Percentiles rank a stretch among this genome's conserved stretches.
Conservation (phyloP, 2,329 filamentous ascomycete genomes). For the Colletotrichum tofieldiae region DNA sequence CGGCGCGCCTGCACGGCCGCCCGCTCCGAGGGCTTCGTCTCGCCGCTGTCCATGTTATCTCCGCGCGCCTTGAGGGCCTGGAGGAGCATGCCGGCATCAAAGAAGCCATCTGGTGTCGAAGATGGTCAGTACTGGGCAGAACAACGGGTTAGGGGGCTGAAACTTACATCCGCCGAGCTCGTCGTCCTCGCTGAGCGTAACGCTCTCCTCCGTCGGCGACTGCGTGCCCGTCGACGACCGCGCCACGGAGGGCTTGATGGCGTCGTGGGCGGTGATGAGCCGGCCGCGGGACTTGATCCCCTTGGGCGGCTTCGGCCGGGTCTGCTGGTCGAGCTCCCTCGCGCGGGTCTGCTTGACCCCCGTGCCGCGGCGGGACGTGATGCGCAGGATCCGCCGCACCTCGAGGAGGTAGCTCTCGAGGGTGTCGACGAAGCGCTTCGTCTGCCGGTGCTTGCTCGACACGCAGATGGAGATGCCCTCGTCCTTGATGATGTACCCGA, state of each 20-base stretch:
- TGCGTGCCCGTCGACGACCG: conserved; percentile 65
- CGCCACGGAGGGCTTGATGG: conserved; percentile 54
- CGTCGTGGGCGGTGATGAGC: conserved; percentile 75
- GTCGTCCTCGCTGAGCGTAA: conserved; percentile 85
- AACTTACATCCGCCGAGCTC: conserved; percentile 93
- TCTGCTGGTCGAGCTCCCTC: conserved; percentile 65
- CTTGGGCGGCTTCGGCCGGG: conserved; percentile 54
- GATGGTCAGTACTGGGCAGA: conserved; percentile 48
- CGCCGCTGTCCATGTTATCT: conserved; percentile 65
- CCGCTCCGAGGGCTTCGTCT: conserved; percentile 71
- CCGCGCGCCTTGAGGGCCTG: conserved; percentile 86
- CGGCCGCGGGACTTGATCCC: conserved; percentile 81
- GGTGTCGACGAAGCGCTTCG: conserved; percentile 89
- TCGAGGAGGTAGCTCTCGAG: conserved; percentile 93
- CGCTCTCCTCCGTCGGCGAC: conserved; percentile 78
- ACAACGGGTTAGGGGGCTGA: neutral
- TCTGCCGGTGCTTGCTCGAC: conserved; percentile 94
- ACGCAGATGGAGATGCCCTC: conserved; percentile 92
- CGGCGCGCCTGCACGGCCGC: conserved; percentile 72
- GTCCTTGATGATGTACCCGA: conserved; percentile 99
- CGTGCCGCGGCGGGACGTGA: conserved; percentile 67
- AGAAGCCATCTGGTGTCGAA: conserved; percentile 85
- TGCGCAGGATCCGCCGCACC: conserved; percentile 85
- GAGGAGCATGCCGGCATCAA: conserved; percentile 94
- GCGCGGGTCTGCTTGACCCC: conserved; percentile 65